Base-by-base conservation (phyloP, 768 basidiomycete species). In the Ephemerocybe angulata region DNA sequence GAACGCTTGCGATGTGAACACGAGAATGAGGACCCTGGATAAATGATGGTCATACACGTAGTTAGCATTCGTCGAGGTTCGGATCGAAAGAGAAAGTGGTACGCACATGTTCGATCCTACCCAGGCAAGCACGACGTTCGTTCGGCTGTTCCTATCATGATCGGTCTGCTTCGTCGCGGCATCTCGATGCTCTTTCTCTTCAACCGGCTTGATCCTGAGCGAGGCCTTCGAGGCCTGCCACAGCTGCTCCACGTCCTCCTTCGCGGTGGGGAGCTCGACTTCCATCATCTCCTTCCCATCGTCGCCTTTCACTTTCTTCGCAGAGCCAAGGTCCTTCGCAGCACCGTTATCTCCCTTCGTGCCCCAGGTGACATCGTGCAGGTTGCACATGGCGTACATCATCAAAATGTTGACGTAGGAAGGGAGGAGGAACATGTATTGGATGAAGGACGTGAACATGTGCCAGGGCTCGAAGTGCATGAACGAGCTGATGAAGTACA, bases 391-490 rank as follows among this genome's bases (percentile, higher is more conserved):
- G 28, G 92, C 91, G 65, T 95, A 95, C 80, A 92, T 95, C 83
- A 94, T 92, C 65, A 92, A 72, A 61, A 92, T 92, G 73, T 92
- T 92, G 65, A 92, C 75, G 60, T 78, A 78, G 50, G 76, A 78
- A 22, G 93, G 93, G 35, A 93, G 77, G 61, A 94, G 80, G 78
- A 97, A 90, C 79, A 97, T 80, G 72, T 96, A 98, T 68, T 95
- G 90, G 44, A 85, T 64, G 77, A 95, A 93, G 53, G 86, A 91
- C 12, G 95, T 96, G 71, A 98, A 81, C 84, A 98, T 89, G 78
- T 98, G 95, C 93, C 93, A 96, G 0, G 94, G 95, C 67, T 98
- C 95, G 33, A 93, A 71, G 62, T 95, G 91, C 73, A 98, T 84
- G 69, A 96, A 72, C 7, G 89, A 92, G 56, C 87, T 81, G 63